These are phyloP conservation scores for Trichocladium uniseriatum DNA, from an alignment of 495 filamentous ascomycete genomes.

Conservation along the genomic window DNA sequence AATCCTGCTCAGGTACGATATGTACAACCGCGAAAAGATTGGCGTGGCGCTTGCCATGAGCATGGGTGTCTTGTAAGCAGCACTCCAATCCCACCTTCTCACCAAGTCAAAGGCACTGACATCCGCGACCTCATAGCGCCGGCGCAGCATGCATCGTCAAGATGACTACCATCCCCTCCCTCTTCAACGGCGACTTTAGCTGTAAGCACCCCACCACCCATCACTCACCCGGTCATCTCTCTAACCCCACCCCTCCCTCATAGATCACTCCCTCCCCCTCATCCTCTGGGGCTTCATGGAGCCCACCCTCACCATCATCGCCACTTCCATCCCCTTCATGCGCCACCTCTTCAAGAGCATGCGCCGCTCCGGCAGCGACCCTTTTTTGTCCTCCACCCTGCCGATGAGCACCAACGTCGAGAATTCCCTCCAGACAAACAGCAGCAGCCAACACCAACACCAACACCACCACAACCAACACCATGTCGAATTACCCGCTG, in stretches of 20 bases:
- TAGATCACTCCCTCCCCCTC: slow-evolving; percentile 17
- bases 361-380: not conserved
- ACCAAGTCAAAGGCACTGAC: not conserved
- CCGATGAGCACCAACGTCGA: too few species aligned
- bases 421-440: too few species aligned
- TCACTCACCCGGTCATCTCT: too few species aligned
- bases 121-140: slow-evolving; percentile 12
- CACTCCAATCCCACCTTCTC: too few species aligned
- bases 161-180: slow-evolving; percentile 11
- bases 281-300: slow-evolving; percentile 25
- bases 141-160: slow-evolving; percentile 22
- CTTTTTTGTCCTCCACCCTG: not conserved
- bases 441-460: too few species aligned
- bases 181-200: slow-evolving; percentile 17
- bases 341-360: slow-evolving; percentile 7
- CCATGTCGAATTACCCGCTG: too few species aligned
- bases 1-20: slow-evolving; percentile 19
- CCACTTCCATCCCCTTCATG: slow-evolving; percentile 27
- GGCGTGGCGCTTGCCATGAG: slow-evolving; percentile 25
- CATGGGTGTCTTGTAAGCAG: slow-evolving; percentile 23
- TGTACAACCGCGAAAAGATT: slow-evolving; percentile 24
- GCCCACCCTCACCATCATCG: slow-evolving; percentile 23
- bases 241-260: too few species aligned
- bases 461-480: too few species aligned
- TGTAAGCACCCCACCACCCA: slow-evolving; percentile 22